These are phyloP conservation scores for Glycine soja DNA, from an alignment of 306 rosid genomes.

Conservation along the genomic window DNA sequence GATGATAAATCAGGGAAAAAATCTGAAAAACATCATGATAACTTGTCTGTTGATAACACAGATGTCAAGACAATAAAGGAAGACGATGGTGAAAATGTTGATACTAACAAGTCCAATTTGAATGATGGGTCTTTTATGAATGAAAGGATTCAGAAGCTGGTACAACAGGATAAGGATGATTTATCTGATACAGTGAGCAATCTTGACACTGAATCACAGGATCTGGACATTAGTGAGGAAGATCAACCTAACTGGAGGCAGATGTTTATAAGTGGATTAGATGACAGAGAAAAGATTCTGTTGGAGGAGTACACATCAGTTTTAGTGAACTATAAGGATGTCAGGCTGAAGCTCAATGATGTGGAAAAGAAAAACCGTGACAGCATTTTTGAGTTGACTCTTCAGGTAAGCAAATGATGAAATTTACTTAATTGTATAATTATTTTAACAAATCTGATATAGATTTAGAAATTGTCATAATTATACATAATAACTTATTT, in stretches of 20 bases:
- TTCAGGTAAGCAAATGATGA: slow-evolving; percentile 54
- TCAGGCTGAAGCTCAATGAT: slow-evolving; percentile 68
- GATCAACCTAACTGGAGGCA: slow-evolving; percentile 72
- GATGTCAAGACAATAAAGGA: slow-evolving; percentile 21
- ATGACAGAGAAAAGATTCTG: slow-evolving; percentile 82
- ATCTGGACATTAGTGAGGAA: slow-evolving; percentile 47
- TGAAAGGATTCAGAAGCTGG: slow-evolving; percentile 44
- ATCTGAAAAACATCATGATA: neutral
- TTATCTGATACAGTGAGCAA: slow-evolving; percentile 42
- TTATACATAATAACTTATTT: neutral
- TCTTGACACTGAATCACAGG: slow-evolving; percentile 54
- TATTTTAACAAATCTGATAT: neutral
- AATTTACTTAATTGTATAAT: no score
- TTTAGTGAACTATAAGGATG: slow-evolving; percentile 78
- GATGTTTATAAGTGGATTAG: slow-evolving; percentile 74
- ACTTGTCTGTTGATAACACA: slow-evolving; percentile 29
- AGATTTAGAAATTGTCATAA: neutral
- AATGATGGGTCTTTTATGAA: neutral
- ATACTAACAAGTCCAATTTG: slow-evolving; percentile 41
- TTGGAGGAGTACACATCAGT: slow-evolving; percentile 90
- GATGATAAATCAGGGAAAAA: no score
- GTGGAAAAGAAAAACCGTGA: slow-evolving; percentile 80
- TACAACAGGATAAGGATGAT: slow-evolving; percentile 50
- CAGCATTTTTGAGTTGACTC: slow-evolving; percentile 74
- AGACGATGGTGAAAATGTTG: slow-evolving; percentile 31